Evolutionary conservation across 2,329 filamentous ascomycete genomes (phyloP).

Genomic region (Fusarium algeriense): DNA sequence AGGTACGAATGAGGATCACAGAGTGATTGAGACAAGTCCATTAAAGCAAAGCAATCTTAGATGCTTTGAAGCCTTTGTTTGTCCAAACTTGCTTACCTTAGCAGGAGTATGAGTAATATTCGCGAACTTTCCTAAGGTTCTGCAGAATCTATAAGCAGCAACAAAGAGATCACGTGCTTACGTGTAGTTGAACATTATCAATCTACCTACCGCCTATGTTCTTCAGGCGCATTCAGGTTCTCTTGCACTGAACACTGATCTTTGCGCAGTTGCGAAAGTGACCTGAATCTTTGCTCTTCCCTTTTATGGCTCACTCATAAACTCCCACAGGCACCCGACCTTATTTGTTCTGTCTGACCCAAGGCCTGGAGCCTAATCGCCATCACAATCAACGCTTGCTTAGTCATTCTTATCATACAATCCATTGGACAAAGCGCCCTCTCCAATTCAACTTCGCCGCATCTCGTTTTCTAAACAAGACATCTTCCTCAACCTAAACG

Average conservation of each 20-base stretch:
- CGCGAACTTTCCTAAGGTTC: background rate
- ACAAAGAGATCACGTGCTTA: constrained; percentile 1
- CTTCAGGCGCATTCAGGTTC: background rate
- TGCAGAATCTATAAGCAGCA: background rate
- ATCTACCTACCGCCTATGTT: background rate
- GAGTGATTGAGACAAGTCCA: background rate
- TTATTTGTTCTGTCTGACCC: background rate
- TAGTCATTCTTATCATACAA: constrained; percentile 24
- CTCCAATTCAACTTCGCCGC: constrained; percentile 28
- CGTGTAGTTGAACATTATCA: background rate
- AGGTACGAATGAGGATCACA: background rate
- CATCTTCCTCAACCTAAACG: constrained; percentile 55
- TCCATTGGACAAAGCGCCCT: constrained; percentile 25
- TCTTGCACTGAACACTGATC: background rate
- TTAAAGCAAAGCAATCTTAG: background rate
- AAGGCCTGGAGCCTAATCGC: background rate
- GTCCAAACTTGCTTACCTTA: background rate
- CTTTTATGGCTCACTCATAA: background rate
- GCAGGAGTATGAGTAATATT: background rate
- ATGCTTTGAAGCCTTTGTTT: background rate
- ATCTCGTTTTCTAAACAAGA: constrained; percentile 40
- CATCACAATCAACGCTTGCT: constrained; percentile 1
- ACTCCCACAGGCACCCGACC: background rate
- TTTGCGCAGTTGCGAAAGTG: background rate
- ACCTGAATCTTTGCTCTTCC: background rate